These are phyloP conservation scores for Alnus rubra DNA, from an alignment of 306 rosid genomes.

Conservation along the genomic window DNA sequence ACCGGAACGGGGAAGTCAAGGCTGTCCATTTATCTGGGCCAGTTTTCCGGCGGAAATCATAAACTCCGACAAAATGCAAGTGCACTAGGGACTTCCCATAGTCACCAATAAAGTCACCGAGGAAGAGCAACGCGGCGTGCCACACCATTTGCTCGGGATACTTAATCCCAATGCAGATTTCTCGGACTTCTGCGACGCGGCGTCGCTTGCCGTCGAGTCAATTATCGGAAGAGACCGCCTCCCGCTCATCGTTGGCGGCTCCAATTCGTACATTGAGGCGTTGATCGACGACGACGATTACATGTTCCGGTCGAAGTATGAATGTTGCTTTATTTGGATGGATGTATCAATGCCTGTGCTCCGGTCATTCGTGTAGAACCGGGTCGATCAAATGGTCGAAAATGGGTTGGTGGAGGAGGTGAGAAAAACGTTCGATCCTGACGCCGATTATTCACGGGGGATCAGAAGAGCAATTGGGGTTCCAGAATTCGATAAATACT, in stretches of 20 bases:
- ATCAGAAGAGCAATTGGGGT: slow-evolving; percentile 80
- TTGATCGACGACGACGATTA: slow-evolving; percentile 56
- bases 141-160: slow-evolving; percentile 77
- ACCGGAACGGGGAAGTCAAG: slow-evolving; percentile 88
- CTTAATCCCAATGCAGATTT: slow-evolving; percentile 55
- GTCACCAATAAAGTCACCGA: slow-evolving; percentile 70
- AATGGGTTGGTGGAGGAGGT: slow-evolving; percentile 67
- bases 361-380: slow-evolving; percentile 40
- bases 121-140: slow-evolving; percentile 64
- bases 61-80: slow-evolving; percentile 91
- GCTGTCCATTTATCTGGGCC: slow-evolving; percentile 69
- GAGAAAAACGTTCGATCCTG: slow-evolving; percentile 45
- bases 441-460: slow-evolving; percentile 54
- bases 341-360: slow-evolving; percentile 59
- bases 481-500: slow-evolving; percentile 70
- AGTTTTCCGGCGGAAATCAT: slow-evolving; percentile 64
- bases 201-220: slow-evolving; percentile 42
- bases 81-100: slow-evolving; percentile 69
- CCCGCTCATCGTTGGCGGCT: slow-evolving; percentile 90
- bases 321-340: slow-evolving; percentile 73
- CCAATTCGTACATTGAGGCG: slow-evolving; percentile 74
- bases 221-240: slow-evolving; percentile 37
- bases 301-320: slow-evolving; percentile 50
- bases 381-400: slow-evolving; percentile 69
- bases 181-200: slow-evolving; percentile 51